Base-by-base conservation (phyloP, 129 eudicot genomes). In the Tagetes patula region DNA sequence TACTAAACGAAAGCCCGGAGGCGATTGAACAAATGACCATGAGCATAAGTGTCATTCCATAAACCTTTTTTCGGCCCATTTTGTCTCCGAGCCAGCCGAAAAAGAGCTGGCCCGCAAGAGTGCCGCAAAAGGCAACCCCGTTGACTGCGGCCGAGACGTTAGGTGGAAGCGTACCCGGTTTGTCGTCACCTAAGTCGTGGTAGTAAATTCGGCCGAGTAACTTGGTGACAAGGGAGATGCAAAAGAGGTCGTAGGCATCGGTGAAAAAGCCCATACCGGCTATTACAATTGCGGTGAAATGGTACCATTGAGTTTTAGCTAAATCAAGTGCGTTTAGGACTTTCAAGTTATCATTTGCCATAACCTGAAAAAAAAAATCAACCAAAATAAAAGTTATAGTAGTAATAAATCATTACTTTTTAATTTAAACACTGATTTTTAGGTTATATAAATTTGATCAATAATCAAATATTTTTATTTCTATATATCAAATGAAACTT, bases 261-360 rank as follows among this genome's bases (percentile, higher is more conserved):
- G 95, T 88, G 76, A 88, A 88, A 70, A 88, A 88, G 5, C 95
- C 90, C 95, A 88, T 88, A 6, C 95, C 95, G 5, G 95, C 90
- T 39, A 88, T 83, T 14, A 88, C 79, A 4, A 88, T 88, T 11
- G 94, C 89, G 1, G 94, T 88, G 84, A 88, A 88, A 63, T 88
- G 94, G 61, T 85, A 88, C 86, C 80, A 76, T 80, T 88, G 93
- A 10, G 93, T 84, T n/a, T 88, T 88, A 8, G 94, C 94, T n/a
- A 83, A 63, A 81, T 88, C 95, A 55, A 88, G 95, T 56, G 94
- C 94, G 62, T 83, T 83, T 3, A 88, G 84, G 77, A 88, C 94
- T 70, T 85, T 75, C 49, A 87, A 77, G 60, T 82, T 83, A 11
- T 82, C 87, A 32, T 75, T 77, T 20, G 87, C 85, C 93, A 87